phyloP scores from a whole-genome alignment of 2,329 filamentous ascomycete species.

The Clonostachys rosea region DNA sequence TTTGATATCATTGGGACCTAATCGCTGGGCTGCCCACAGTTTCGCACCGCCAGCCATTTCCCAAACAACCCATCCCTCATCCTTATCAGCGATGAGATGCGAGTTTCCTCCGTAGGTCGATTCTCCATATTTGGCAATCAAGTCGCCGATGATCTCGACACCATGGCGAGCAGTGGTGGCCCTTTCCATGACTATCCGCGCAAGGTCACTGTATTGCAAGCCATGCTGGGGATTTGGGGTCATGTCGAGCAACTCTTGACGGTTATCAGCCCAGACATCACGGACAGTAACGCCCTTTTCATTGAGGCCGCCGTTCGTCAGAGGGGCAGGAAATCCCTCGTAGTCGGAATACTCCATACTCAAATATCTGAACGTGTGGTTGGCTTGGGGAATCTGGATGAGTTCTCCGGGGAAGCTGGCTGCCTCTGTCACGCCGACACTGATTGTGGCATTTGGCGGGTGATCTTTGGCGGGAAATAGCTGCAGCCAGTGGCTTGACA shows the following conservation, averaged over 20 bases:
- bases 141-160: constrained; percentile 31
- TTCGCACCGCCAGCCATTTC: constrained; percentile 16
- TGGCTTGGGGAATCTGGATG: constrained; percentile 14
- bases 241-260: constrained; percentile 29
- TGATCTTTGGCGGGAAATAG: constrained; percentile 34
- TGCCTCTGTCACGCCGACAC: constrained; percentile 31
- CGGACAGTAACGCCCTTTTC: constrained; percentile 32
- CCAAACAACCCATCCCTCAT: constrained; percentile 20
- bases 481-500: constrained; percentile 40
- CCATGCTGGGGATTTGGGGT: constrained; percentile 32
- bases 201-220: constrained; percentile 33
- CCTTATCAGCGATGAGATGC: constrained; percentile 29
- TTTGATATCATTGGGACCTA: constrained; percentile 12
- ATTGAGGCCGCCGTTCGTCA: constrained; percentile 36
- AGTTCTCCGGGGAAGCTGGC: constrained; percentile 24
- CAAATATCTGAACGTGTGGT: constrained; percentile 16
- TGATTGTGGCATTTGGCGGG: constrained; percentile 30
- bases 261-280: constrained; percentile 32
- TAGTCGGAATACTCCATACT: constrained; percentile 26
- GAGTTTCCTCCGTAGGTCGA: constrained; percentile 35
- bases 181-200: constrained; percentile 30
- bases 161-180: constrained; percentile 30
- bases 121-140: constrained; percentile 31
- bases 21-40: constrained; percentile 17
- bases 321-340: constrained; percentile 33